Conservation (phyloP, 2,329 filamentous ascomycete species). For the Achaetomium macrosporum region DNA sequence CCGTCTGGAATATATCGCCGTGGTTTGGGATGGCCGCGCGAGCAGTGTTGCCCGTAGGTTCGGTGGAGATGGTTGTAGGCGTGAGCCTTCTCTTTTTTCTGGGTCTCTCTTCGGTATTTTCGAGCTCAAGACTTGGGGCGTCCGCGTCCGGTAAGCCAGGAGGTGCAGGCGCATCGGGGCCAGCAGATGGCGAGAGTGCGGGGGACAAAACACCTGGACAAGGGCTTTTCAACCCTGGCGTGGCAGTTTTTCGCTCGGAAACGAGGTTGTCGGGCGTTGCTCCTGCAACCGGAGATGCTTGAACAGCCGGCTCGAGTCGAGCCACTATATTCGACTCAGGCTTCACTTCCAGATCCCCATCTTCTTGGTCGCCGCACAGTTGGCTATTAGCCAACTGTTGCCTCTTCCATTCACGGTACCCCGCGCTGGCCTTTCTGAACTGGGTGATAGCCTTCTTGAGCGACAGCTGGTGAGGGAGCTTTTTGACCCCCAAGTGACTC, state of each 20-base stretch:
- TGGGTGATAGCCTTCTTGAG: slow-evolving; percentile 53
- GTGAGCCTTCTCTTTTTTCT: slow-evolving; percentile 29
- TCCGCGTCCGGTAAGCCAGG: not conserved
- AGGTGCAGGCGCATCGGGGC: not conserved
- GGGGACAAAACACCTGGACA: slow-evolving; percentile 14
- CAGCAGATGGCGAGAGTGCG: slow-evolving; percentile 9
- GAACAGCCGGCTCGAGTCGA: not conserved
- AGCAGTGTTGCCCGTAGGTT: not conserved
- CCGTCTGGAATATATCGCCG: slow-evolving; percentile 9
- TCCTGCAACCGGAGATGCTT: not conserved
- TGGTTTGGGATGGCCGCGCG: slow-evolving; percentile 13
- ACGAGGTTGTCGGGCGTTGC: not conserved
- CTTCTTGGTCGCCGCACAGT: slow-evolving; percentile 19
- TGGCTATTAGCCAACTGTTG: slow-evolving; percentile 4
- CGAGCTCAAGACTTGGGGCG: not conserved
- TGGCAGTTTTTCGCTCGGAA: not conserved
- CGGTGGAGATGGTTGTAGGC: slow-evolving; percentile 22
- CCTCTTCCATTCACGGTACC: slow-evolving; percentile 38
- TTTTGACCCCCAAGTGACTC: slow-evolving; percentile 49
- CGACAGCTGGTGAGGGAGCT: slow-evolving; percentile 51
- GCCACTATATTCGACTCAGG: slow-evolving; percentile 11
- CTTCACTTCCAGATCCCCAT: no score
- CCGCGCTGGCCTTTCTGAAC: slow-evolving; percentile 47
- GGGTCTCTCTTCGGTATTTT: slow-evolving; percentile 12
- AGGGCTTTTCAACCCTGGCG: not conserved